Evolutionary conservation across 2,329 filamentous ascomycete genomes (phyloP).

Genomic region (Colletotrichum chlorophyti): DNA sequence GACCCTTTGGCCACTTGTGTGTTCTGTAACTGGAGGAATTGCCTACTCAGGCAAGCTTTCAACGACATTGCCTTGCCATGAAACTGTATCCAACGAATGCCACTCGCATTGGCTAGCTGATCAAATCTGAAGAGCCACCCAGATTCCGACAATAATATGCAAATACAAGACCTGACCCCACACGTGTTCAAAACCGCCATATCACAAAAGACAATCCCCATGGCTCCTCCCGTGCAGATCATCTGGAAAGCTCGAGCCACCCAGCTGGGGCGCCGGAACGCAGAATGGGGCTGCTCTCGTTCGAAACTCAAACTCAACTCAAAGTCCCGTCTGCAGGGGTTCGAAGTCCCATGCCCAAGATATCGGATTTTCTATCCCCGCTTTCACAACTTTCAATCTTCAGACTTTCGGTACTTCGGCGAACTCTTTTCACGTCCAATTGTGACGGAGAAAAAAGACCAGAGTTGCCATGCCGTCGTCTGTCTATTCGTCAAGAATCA

Average conservation of each 20-base stretch:
- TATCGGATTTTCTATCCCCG: conserved; percentile 18
- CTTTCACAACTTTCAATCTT: background rate
- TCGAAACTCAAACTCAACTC: background rate
- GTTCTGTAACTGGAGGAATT: too few relatives aligned
- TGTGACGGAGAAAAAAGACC: background rate
- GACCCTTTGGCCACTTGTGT: too few relatives aligned
- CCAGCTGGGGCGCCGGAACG: conserved; percentile 6
- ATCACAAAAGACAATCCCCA: too few relatives aligned
- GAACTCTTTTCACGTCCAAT: background rate
- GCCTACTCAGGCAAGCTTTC: too few relatives aligned
- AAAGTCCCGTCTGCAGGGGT: conserved; percentile 27
- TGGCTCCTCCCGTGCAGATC: conserved; percentile 26
- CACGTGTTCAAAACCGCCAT: conserved; percentile 8
- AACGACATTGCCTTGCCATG: too few relatives aligned
- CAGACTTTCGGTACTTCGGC: background rate
- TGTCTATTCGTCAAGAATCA: background rate
- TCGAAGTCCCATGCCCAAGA: conserved; percentile 5
- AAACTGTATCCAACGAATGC: too few relatives aligned
- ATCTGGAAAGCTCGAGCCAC: conserved; percentile 23
- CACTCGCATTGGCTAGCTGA: too few relatives aligned
- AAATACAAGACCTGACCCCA: background rate
- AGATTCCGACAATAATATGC: too few relatives aligned
- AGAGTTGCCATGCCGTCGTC: too few relatives aligned
- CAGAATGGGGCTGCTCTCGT: conserved; percentile 13
- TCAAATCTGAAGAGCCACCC: too few relatives aligned